Base-by-base conservation (phyloP, 495 filamentous ascomycete genomes). In the Penicillium steckii region DNA sequence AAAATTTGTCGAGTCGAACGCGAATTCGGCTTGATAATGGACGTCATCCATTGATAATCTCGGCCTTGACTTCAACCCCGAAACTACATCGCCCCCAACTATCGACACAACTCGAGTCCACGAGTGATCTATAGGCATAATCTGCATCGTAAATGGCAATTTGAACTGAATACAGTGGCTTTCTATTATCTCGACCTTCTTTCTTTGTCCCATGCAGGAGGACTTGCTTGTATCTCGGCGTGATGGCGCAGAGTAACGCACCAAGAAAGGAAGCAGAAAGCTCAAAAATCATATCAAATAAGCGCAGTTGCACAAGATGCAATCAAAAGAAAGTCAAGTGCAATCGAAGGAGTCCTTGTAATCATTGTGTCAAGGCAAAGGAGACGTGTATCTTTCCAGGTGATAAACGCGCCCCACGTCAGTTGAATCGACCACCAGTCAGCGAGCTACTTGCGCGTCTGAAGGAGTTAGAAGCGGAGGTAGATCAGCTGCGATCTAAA, bases 371-470 rank as follows among this genome's bases (percentile, higher is more conserved):
- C 24, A 80, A 84, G 55, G 83, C 83, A 17, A 80, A 80, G 33
- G 84, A 83, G 41, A 78, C 84, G 66, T 94, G 89, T 69, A 67
- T 85, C 19, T 91, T 86, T 64, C 88, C 89, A 1, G 80, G 81
- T 0, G 85, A 85, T 0, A 85, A 85, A 40, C 44, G 88, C 43
- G 86, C 88, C 8, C 85, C 86, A 1, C 72, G 85, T 19, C 75
- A 80, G 45, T 69, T 82, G 25, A 73, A 84, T 44, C 69, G 74
- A 55, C 80, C 80, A 29, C 80, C 59, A 32, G 50, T 59, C n/a
- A 24, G 47, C 27, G 87, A 90, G 59, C 65, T 91, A 9, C 71
- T 91, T 66, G 82, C 85, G 55, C 74, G 86, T 25, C 18, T 94
- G 61, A 71, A 81, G 33, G 82, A 83, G 58, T 64, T 91, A 19